phyloP scores from a whole-genome alignment of 139 green algal genomes.

The Chlamydomonas eustigma region DNA sequence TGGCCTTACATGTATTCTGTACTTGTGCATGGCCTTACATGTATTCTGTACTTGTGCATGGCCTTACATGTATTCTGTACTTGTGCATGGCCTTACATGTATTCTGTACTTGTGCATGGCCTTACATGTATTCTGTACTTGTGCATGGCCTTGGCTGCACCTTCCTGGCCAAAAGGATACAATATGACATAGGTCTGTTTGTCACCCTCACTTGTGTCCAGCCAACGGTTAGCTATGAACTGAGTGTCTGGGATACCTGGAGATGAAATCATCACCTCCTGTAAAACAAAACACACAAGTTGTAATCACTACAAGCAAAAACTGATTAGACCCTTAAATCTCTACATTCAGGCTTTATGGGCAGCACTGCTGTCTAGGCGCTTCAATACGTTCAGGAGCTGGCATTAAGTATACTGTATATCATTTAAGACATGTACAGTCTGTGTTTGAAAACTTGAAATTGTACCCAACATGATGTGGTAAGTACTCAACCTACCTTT shows the following conservation, averaged over 20 bases:
- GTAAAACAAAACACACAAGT: too few species aligned
- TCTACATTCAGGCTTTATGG: too few species aligned
- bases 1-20: conserved; percentile 2
- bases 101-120: background rate
- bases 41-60: conserved; percentile 38
- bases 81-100: background rate
- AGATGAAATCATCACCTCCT: conserved; percentile 37
- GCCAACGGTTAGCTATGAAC: conserved; percentile 49
- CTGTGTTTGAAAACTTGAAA: too few species aligned
- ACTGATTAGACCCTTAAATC: too few species aligned
- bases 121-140: conserved; percentile 38
- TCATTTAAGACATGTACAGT: too few species aligned
- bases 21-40: conserved; percentile 18
- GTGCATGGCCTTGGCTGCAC: conserved; percentile 18
- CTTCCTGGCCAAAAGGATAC: conserved; percentile 19
- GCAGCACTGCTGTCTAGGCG: too few species aligned
- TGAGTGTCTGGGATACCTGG: conserved; percentile 33
- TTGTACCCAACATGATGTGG: too few species aligned
- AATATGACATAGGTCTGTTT: conserved; percentile 32
- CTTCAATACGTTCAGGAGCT: too few species aligned
- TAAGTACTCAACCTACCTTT: too few species aligned
- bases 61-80: conserved; percentile 1
- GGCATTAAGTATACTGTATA: too few species aligned
- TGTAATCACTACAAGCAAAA: too few species aligned
- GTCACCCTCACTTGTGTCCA: conserved; percentile 40